Conservation (phyloP, 2,329 filamentous ascomycete species). For the Botrytis cinerea region DNA sequence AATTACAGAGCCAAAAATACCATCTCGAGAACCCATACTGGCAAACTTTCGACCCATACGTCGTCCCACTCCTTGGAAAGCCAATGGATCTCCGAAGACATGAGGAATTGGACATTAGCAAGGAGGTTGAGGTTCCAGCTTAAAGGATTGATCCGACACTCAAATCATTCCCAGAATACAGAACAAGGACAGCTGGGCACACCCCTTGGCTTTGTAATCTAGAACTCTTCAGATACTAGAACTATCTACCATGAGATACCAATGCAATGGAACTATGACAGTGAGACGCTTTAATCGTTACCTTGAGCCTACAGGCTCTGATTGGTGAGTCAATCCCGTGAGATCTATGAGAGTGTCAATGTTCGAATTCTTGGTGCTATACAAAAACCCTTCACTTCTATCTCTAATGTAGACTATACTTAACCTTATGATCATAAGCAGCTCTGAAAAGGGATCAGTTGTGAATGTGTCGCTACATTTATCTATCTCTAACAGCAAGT, state of each 20-base stretch:
- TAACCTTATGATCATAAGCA: neutral
- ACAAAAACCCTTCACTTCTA: neutral
- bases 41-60: slow-evolving; percentile 73
- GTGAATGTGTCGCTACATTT: neutral
- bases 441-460: neutral
- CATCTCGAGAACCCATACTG: slow-evolving; percentile 53
- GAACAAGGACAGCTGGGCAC: neutral
- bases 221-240: neutral
- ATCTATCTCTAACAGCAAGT: neutral
- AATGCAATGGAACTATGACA: neutral
- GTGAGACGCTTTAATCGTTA: neutral
- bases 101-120: slow-evolving; percentile 64
- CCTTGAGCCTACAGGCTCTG: neutral
- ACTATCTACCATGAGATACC: neutral
- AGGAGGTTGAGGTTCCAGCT: slow-evolving; percentile 48
- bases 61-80: slow-evolving; percentile 65
- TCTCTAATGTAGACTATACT: neutral
- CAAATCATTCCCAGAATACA: neutral
- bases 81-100: slow-evolving; percentile 69
- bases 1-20: slow-evolving; percentile 56
- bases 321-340: neutral
- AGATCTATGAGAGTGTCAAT: neutral
- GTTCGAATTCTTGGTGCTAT: neutral
- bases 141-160: neutral
- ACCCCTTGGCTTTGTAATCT: neutral